Evolutionary conservation across 108 stramenopile genomes (phyloP).

Genomic region (Chaetoceros tenuissimus): DNA sequence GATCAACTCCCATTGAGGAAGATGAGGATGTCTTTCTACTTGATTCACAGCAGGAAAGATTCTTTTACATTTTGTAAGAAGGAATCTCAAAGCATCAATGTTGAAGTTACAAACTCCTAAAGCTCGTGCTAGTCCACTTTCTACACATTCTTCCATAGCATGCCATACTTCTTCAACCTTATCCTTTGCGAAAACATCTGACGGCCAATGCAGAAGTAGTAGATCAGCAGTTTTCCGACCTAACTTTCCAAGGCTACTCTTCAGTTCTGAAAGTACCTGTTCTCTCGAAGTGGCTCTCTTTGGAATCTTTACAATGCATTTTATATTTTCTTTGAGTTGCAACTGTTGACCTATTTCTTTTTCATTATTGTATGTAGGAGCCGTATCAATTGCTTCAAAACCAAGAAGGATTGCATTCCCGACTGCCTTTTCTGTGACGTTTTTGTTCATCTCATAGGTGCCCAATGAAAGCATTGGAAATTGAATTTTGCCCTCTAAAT

Average conservation of each 20-base stretch:
- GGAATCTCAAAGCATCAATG: constrained; percentile 27
- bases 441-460: constrained; percentile 49
- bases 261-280: constrained; percentile 45
- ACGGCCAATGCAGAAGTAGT: constrained; percentile 77
- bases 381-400: constrained; percentile 60
- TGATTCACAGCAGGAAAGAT: constrained; percentile 69
- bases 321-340: constrained; percentile 4
- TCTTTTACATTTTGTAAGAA: constrained; percentile 31
- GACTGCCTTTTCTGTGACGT: constrained; percentile 21
- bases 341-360: constrained; percentile 33
- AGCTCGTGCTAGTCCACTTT: constrained; percentile 28
- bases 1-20: constrained; percentile 48
- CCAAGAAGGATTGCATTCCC: constrained; percentile 26
- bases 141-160: constrained; percentile 57
- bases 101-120: constrained; percentile 82
- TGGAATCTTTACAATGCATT: constrained; percentile 64
- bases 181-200: constrained; percentile 43
- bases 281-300: constrained; percentile 44
- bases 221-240: constrained; percentile 36
- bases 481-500: neutral
- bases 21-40: constrained; percentile 74
- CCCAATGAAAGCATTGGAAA: constrained; percentile 57
- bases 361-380: constrained; percentile 79
- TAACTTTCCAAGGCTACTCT: constrained; percentile 28
- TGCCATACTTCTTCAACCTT: constrained; percentile 51